Base-by-base conservation (phyloP, 257 asterid genomes). In the Penstemon barbatus region DNA sequence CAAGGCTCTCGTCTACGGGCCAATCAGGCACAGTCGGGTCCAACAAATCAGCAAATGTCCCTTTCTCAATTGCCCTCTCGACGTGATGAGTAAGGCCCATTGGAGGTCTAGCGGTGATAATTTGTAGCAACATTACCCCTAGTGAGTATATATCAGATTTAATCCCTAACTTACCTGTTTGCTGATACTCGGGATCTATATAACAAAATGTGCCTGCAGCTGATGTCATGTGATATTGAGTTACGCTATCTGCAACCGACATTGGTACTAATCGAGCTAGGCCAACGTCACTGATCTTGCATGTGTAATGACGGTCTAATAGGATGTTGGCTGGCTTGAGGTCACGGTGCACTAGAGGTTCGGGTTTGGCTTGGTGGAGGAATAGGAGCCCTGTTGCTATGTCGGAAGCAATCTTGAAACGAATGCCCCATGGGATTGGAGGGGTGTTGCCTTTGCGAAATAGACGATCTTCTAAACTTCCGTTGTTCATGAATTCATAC, bases 271-370 rank as follows among this genome's bases (percentile, higher is more conserved):
- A 15, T 36, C 95, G 83, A 53, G 94, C 91, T 71, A 87, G 74
- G 5, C 96, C 97, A 3, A 87, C 95, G n/a, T 90, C 95, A 38
- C 95, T 86, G 13, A 90, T 87, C 78, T 90, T 90, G 87, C 94
- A 84, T 0, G 85, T 82, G 74, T 74, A 86, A 51, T 90, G 76
- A 2, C 65, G 82, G 75, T 86, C 97, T 38, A 88, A 57, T 8
- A 90, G 83, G 69, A 90, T 83, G 80, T 90, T 90, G 60, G 80
- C 90, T 0, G 96, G 97, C 76, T 90, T 90, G n/a, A 88, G 81
- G 71, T 90, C 96, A 0, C 95, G 87, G 70, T 90, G 97, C 19
- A 90, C 95, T 0, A 90, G 85, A 33, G 97, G 95, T 41, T 90
- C 92, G 5, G 97, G 97, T 58, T 85, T 90, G 58, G 89, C 66